Percentiles rank a stretch among this genome's conserved stretches.
These are phyloP conservation scores for Artemisia annua DNA, from an alignment of 129 eudicot genomes.

Conservation along the genomic window DNA sequence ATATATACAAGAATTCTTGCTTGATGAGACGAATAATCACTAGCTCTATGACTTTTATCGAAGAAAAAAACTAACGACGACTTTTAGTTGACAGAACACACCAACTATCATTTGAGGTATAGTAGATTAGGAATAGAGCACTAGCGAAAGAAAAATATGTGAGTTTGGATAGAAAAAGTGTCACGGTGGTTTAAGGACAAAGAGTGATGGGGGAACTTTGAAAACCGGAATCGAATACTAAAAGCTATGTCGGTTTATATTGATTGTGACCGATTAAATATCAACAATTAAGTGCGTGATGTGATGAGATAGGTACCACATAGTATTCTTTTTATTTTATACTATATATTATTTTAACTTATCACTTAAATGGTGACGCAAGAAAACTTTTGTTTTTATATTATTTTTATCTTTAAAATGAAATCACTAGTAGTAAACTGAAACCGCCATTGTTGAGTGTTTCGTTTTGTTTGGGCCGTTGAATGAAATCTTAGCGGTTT, in stretches of 20 bases:
- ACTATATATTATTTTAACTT: neutral
- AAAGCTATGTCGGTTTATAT: constrained; percentile 28
- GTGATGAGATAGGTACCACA: constrained; percentile 1
- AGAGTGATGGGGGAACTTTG: constrained; percentile 16
- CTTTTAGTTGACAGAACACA: too few species aligned
- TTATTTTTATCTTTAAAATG: neutral
- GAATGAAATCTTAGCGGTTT: too few species aligned
- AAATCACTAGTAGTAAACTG: too few species aligned
- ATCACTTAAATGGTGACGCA: neutral
- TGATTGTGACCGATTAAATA: constrained; percentile 16
- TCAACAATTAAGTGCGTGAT: neutral
- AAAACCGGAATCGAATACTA: constrained; percentile 19
- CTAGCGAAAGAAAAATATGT: neutral
- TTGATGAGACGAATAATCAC: too few species aligned
- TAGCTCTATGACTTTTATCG: too few species aligned
- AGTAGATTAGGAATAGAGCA: neutral
- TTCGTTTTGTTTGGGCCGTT: too few species aligned
- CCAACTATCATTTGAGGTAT: too few species aligned
- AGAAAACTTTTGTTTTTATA: neutral
- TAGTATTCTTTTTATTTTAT: neutral
- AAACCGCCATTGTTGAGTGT: too few species aligned
- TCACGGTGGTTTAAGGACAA: constrained; percentile 23
- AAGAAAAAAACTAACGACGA: too few species aligned
- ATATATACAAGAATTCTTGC: too few species aligned
- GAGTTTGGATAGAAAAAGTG: neutral